These are phyloP conservation scores for Castanea mollissima DNA, from an alignment of 306 rosid genomes.

Conservation along the genomic window DNA sequence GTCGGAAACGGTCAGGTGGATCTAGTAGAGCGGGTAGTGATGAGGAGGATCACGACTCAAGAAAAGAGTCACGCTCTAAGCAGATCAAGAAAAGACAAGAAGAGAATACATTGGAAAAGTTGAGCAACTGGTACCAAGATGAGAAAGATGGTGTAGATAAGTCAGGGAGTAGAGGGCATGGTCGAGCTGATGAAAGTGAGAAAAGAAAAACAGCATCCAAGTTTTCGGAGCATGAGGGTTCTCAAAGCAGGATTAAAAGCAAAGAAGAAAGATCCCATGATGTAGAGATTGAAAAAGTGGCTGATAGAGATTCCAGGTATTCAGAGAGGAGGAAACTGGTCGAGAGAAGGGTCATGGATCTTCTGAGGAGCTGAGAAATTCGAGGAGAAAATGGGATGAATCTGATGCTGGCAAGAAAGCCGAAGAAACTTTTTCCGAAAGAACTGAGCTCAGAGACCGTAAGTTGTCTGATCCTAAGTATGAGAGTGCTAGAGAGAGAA, in stretches of 20 bases:
- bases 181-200: constrained; percentile 51
- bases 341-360: constrained; percentile 76
- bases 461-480: constrained; percentile 59
- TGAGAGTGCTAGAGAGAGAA: constrained; percentile 64
- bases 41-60: constrained; percentile 70
- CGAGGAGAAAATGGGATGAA: constrained; percentile 97
- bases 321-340: constrained; percentile 62
- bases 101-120: constrained; percentile 86
- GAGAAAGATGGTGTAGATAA: constrained; percentile 66
- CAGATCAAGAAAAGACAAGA: constrained; percentile 77
- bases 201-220: constrained; percentile 48
- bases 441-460: constrained; percentile 44
- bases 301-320: constrained; percentile 57
- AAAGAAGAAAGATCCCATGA: constrained; percentile 51
- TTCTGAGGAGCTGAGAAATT: constrained; percentile 59
- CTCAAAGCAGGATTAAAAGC: constrained; percentile 49
- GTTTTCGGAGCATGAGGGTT: constrained; percentile 48
- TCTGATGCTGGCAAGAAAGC: constrained; percentile 48
- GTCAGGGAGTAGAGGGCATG: constrained; percentile 37
- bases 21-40: constrained; percentile 61
- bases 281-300: constrained; percentile 48
- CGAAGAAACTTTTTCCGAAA: constrained; percentile 56
- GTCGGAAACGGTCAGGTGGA: constrained; percentile 54
- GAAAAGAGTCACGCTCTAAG: constrained; percentile 58
- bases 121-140: constrained; percentile 93